Evolutionary conservation across 768 basidiomycete species (phyloP), one percentile per base, ranked within the genome.

Genomic region (Russula abietina): DNA sequence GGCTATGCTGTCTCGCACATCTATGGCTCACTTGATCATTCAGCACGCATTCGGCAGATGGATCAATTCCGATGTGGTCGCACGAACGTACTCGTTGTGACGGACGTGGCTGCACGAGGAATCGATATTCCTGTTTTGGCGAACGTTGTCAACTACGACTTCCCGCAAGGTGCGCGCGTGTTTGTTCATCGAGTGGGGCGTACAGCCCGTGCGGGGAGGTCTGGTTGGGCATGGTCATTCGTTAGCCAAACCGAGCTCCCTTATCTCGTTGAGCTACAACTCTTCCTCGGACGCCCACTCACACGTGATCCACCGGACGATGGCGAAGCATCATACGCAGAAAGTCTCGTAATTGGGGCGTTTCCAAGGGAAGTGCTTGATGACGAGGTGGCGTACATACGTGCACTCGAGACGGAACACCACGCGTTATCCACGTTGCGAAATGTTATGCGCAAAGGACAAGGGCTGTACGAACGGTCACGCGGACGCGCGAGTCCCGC

Each of bases 101-200:
- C 97, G 0, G 97, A 99, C 70, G 93, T 99, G 45, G 97, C 97
- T 22, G 97, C 97, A 16, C 89, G 97, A 67, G 97, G 97, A 70
- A 93, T 99, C 68, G 97, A 99, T 75, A 95, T 99, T 38, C 97
- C 97, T 5, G 81, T 98, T 45, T 81, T 99, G 65, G 93, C 95
- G 72, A 91, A 98, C 71, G 97, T 99, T 38, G 80, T 99, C 73
- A 99, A 99, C 73, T 99, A 95, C 73, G 97, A 99, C 69, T 98
- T 99, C 68, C 97, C 97, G 0, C 89, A 93, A 62, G 93, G 95
- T 26, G 85, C 93, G 1, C 80, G 95, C 60, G 86, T 97, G 12
- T 99, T 98, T 68, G 87, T 99, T 0, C 97, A 99, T 74, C 90
- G 97, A 61, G 96, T 98, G 26, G 97, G 97, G 51, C 85, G 97